phyloP scores from a whole-genome alignment of 768 basidiomycete genomes.

The Leucocoprinus sp. region DNA sequence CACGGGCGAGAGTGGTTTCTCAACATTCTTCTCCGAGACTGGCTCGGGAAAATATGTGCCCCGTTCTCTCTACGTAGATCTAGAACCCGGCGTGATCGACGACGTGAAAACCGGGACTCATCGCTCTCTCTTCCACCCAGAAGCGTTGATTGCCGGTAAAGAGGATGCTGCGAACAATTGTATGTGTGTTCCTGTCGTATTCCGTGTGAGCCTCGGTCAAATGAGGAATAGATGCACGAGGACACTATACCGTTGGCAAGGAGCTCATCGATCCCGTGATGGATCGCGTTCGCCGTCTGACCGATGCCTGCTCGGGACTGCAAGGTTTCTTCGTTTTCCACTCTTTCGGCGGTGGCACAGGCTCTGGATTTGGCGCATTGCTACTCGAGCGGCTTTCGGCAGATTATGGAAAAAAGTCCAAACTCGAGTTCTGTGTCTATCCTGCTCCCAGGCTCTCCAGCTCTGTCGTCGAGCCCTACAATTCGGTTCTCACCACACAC shows the following conservation, averaged over 20 bases:
- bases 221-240: constrained; percentile 71
- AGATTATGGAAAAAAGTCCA: constrained; percentile 98
- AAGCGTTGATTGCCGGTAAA: constrained; percentile 94
- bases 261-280: constrained; percentile 94
- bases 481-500: constrained; percentile 95
- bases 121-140: constrained; percentile 93
- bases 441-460: constrained; percentile 86
- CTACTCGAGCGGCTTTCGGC: constrained; percentile 92
- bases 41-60: constrained; percentile 94
- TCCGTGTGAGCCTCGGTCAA: constrained; percentile 13
- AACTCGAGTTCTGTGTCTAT: constrained; percentile 97
- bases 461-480: constrained; percentile 99
- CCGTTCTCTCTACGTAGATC: constrained; percentile 91
- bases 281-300: constrained; percentile 90
- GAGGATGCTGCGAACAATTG: constrained; percentile 99
- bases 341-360: constrained; percentile 98
- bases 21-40: constrained; percentile 96
- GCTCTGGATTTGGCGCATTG: constrained; percentile 95
- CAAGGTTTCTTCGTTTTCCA: constrained; percentile 99
- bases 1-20: constrained; percentile 77
- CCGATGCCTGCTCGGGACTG: constrained; percentile 93
- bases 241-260: constrained; percentile 98
- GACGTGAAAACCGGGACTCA: constrained; percentile 91
- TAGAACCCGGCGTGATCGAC: constrained; percentile 93
- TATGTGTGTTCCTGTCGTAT: constrained; percentile 28